These are phyloP conservation scores for Globisporangium splendens DNA, from an alignment of 352 stramenopile genomes.

Conservation along the genomic window DNA sequence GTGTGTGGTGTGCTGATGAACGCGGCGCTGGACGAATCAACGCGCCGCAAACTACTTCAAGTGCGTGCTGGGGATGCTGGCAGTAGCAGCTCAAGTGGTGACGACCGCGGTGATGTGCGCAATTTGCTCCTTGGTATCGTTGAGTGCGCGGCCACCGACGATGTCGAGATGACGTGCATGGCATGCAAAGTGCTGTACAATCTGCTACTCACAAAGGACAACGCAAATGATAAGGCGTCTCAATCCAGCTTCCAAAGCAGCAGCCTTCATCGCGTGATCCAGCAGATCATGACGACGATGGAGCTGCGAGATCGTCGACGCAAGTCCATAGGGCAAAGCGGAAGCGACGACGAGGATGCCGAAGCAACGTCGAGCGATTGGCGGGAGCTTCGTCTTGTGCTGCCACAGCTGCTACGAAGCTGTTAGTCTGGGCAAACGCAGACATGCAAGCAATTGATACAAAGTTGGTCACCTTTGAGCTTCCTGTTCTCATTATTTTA, in stretches of 20 bases:
- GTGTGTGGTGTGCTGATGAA: constrained; percentile 87
- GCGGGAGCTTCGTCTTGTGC: constrained; percentile 37
- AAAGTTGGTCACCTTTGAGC: no score
- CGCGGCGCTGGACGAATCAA: constrained; percentile 45
- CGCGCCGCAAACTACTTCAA: constrained; percentile 28
- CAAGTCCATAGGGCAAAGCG: neutral
- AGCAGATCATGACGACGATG: constrained; percentile 26
- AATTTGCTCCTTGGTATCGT: constrained; percentile 47
- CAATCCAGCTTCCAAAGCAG: constrained; percentile 6
- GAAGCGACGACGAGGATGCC: constrained; percentile 15
- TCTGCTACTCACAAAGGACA: constrained; percentile 40
- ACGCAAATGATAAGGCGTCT: neutral
- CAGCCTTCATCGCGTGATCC: constrained; percentile 24
- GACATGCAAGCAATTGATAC: neutral
- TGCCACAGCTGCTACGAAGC: constrained; percentile 37
- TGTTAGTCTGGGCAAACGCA: constrained; percentile 19
- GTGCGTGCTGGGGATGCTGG: constrained; percentile 19
- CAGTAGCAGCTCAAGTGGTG: constrained; percentile 4
- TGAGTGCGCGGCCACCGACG: constrained; percentile 49
- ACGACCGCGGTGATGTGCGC: constrained; percentile 29
- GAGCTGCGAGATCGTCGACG: constrained; percentile 2
- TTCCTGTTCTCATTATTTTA: neutral
- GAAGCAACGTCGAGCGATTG: constrained; percentile 12
- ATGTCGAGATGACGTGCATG: constrained; percentile 75
- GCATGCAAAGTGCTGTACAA: constrained; percentile 84